Evolutionary conservation across 495 filamentous ascomycete genomes (phyloP).

Genomic region (Penicillium roqueforti): DNA sequence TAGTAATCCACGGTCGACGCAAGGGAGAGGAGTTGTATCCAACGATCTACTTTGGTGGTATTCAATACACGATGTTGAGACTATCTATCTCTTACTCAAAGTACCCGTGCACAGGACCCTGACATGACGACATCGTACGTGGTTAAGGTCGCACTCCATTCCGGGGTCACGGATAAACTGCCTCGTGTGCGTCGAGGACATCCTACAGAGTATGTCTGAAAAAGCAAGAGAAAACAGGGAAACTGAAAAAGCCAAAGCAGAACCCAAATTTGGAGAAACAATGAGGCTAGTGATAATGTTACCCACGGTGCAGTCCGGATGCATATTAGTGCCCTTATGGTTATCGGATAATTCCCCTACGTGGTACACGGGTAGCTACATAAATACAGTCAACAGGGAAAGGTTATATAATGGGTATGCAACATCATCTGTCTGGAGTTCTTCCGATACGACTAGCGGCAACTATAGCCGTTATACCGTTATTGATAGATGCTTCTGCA

Average conservation of each 20-base stretch:
- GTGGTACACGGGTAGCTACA: slow-evolving; percentile 9
- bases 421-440: slow-evolving; percentile 11
- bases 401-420: slow-evolving; percentile 7
- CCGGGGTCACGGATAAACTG: slow-evolving; percentile 4
- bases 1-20: slow-evolving; percentile 35
- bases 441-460: slow-evolving; percentile 16
- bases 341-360: slow-evolving; percentile 8
- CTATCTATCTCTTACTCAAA: not conserved
- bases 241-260: not conserved
- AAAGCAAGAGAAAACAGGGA: not conserved
- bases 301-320: slow-evolving; percentile 1
- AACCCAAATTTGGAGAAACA: slow-evolving; percentile 1
- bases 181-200: slow-evolving; percentile 17
- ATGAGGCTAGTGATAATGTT: slow-evolving; percentile 10
- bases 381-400: not conserved
- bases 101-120: slow-evolving; percentile 15
- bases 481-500: slow-evolving; percentile 2
- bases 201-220: slow-evolving; percentile 12
- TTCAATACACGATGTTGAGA: not conserved
- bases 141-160: slow-evolving; percentile 11
- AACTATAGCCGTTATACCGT: not conserved
- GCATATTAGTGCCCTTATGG: not conserved
- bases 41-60: not conserved
- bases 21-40: slow-evolving; percentile 26
- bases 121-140: slow-evolving; percentile 18